phyloP scores from a whole-genome alignment of 192 early-diverging fungal genomes.

The Coemansia sp. region DNA sequence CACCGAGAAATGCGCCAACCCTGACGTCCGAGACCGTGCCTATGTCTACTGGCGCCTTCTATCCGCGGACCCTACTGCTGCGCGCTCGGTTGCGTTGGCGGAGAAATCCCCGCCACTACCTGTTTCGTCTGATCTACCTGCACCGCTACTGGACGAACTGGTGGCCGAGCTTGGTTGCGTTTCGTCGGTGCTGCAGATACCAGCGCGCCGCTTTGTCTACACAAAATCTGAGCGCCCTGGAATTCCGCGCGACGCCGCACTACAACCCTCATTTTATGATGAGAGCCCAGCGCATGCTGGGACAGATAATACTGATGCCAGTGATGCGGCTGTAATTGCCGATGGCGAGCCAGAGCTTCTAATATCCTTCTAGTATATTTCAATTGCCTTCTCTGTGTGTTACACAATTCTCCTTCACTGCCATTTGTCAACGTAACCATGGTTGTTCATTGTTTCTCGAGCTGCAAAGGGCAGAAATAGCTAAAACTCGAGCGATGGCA shows the following conservation, averaged over 20 bases:
- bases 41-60: conserved; percentile 98
- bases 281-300: conserved; percentile 3
- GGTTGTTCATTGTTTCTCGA: not conserved
- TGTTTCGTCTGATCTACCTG: conserved; percentile 64
- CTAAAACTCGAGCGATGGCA: conserved; percentile 45
- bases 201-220: conserved; percentile 72
- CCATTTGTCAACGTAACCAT: not conserved
- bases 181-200: conserved; percentile 95
- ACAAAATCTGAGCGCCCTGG: conserved; percentile 38
- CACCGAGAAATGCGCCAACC: conserved; percentile 86
- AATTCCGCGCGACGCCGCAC: conserved; percentile 19
- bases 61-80: conserved; percentile 89
- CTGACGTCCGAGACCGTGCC: conserved; percentile 93
- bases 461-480: not conserved
- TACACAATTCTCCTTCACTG: not conserved
- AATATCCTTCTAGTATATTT: conserved; percentile 26
- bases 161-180: conserved; percentile 82
- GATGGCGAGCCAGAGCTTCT: conserved; percentile 54
- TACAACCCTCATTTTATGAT: conserved; percentile 7
- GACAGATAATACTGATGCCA: conserved; percentile 6
- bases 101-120: conserved; percentile 85
- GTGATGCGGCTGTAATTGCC: conserved; percentile 5
- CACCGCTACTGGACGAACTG: conserved; percentile 81
- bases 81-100: conserved; percentile 85
- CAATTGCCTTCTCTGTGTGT: not conserved